Evolutionary conservation across 805 yeast species (phyloP).

Genomic region (Lipomyces sp.): DNA sequence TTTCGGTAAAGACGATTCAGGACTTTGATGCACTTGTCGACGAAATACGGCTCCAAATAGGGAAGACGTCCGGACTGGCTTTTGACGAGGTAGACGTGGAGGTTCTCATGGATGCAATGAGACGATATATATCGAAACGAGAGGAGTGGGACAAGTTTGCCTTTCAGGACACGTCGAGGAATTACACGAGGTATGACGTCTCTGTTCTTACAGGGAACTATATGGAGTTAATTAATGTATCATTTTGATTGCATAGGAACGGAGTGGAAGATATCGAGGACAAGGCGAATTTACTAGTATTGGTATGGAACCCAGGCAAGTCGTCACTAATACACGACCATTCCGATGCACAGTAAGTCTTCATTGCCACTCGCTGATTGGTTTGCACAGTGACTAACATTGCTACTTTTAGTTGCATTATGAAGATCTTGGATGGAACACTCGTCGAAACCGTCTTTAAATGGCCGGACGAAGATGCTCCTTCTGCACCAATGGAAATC

Average conservation of each 20-base stretch:
- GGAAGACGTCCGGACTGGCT: slow-evolving; percentile 40
- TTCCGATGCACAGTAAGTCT: slow-evolving; percentile 56
- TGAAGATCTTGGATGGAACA: slow-evolving; percentile 62
- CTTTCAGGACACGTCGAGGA: slow-evolving; percentile 48
- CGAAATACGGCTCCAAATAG: slow-evolving; percentile 39
- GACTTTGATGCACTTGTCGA: slow-evolving; percentile 38
- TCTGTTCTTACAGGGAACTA: slow-evolving; percentile 21
- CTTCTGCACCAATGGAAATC: slow-evolving; percentile 32
- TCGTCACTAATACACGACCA: slow-evolving; percentile 70
- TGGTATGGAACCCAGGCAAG: slow-evolving; percentile 69
- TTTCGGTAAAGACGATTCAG: background rate
- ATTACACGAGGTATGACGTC: slow-evolving; percentile 44
- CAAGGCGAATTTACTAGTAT: slow-evolving; percentile 61
- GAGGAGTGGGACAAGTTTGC: slow-evolving; percentile 61
- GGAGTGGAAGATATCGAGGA: slow-evolving; percentile 72
- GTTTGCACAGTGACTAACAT: background rate
- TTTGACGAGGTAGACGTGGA: slow-evolving; percentile 53
- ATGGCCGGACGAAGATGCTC: slow-evolving; percentile 41
- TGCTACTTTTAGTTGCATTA: slow-evolving; percentile 47
- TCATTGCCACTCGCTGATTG: background rate
- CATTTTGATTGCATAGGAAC: slow-evolving; percentile 46
- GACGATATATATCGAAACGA: slow-evolving; percentile 47
- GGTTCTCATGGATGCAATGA: slow-evolving; percentile 47
- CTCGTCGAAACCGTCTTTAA: slow-evolving; percentile 57
- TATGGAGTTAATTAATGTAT: background rate